These are phyloP conservation scores for Oryza glaberrima DNA, from an alignment of 176 grass and related monocot species.

Conservation along the genomic window DNA sequence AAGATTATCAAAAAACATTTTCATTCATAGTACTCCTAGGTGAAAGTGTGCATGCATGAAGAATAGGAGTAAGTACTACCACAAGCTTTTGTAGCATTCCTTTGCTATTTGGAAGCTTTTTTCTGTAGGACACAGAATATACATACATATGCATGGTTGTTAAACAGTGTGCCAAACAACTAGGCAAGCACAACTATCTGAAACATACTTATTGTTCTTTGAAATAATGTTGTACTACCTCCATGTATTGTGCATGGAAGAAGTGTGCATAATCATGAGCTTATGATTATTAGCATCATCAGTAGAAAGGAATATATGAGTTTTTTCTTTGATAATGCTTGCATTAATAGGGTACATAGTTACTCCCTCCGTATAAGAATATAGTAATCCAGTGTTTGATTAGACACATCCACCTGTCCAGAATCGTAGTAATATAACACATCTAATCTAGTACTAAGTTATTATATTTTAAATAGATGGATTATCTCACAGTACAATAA, in stretches of 20 bases:
- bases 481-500: background rate
- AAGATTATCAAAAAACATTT: slow-evolving; percentile 25
- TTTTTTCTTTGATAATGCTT: slow-evolving; percentile 10
- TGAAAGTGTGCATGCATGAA: slow-evolving; percentile 19
- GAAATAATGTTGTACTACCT: background rate
- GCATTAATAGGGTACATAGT: background rate
- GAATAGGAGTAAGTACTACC: slow-evolving; percentile 31
- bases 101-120: slow-evolving; percentile 6
- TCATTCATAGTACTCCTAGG: slow-evolving; percentile 9
- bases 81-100: slow-evolving; percentile 17
- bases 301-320: background rate
- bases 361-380: too few species aligned
- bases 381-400: too few species aligned
- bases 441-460: too few species aligned
- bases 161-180: slow-evolving; percentile 26
- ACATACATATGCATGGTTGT: background rate
- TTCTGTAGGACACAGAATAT: slow-evolving; percentile 8
- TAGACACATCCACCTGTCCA: too few species aligned
- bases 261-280: background rate
- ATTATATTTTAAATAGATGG: too few species aligned
- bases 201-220: background rate
- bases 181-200: slow-evolving; percentile 19
- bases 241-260: background rate
- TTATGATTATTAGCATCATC: background rate
- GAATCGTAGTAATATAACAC: too few species aligned